Conservation (phyloP, 1,284 basidiomycete species). For the Chalciporus piperatoides region DNA sequence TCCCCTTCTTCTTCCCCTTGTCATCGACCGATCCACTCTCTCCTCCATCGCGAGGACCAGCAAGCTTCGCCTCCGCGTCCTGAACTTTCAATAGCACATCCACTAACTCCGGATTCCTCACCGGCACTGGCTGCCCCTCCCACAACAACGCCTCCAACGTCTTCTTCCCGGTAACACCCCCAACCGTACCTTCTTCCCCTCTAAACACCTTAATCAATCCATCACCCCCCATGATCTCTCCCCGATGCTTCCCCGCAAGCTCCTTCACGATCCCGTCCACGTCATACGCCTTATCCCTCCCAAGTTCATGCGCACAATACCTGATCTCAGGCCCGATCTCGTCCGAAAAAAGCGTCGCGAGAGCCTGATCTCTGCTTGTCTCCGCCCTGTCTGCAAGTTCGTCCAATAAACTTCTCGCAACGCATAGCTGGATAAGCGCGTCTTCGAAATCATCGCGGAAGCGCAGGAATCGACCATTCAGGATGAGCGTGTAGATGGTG, state of each 20-base stretch:
- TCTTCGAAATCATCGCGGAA: constrained; percentile 75
- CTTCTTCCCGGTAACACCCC: constrained; percentile 45
- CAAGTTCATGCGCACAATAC: constrained; percentile 88
- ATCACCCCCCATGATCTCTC: constrained; percentile 60
- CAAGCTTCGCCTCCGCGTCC: constrained; percentile 62
- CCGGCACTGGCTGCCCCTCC: constrained; percentile 81
- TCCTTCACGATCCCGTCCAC: constrained; percentile 78
- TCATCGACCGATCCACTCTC: constrained; percentile 22
- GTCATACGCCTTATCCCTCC: constrained; percentile 73
- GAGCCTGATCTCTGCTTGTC: constrained; percentile 88
- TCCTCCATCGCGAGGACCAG: constrained; percentile 29
- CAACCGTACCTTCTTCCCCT: constrained; percentile 42
- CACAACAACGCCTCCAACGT: constrained; percentile 66
- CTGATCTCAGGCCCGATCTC: constrained; percentile 89
- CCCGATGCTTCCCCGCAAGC: constrained; percentile 57
- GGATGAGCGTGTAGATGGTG: constrained; percentile 64
- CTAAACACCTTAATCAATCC: constrained; percentile 53
- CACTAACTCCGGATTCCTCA: constrained; percentile 90
- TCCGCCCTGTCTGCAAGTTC: constrained; percentile 62
- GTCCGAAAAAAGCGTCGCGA: constrained; percentile 83
- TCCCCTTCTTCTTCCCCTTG: constrained; percentile 38
- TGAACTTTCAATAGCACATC: constrained; percentile 84
- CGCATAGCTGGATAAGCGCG: constrained; percentile 72
- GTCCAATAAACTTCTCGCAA: constrained; percentile 76
- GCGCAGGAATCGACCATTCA: constrained; percentile 74